Evolutionary conservation across 2,329 filamentous ascomycete genomes (phyloP).

Genomic region (Epichloe baconii): DNA sequence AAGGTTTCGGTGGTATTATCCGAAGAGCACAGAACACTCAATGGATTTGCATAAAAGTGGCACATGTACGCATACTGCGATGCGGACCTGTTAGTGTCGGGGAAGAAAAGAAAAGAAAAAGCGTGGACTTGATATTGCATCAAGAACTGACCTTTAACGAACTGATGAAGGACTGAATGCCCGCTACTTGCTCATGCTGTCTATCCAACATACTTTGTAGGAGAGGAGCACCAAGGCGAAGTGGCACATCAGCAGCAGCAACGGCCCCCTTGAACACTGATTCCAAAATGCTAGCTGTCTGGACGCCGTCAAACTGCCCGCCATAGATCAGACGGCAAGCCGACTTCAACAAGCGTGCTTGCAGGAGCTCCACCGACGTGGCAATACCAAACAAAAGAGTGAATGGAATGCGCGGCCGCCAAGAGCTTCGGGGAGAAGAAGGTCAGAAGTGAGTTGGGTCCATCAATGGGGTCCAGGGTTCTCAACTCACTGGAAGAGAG

Average conservation of each 20-base stretch:
- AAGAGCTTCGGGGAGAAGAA: conserved; percentile 26
- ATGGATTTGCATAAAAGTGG: conserved; percentile 67
- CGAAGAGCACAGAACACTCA: conserved; percentile 47
- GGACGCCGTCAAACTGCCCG: conserved; percentile 64
- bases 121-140: too few species aligned
- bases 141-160: conserved; percentile 45
- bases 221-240: conserved; percentile 53
- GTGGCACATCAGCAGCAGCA: conserved; percentile 37
- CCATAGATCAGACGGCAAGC: conserved; percentile 56
- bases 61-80: conserved; percentile 73
- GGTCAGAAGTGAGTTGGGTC: conserved; percentile 15
- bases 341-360: conserved; percentile 57
- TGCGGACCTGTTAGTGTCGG: background rate
- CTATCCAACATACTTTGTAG: conserved; percentile 53
- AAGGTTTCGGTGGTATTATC: conserved; percentile 20
- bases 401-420: conserved; percentile 66
- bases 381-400: conserved; percentile 67
- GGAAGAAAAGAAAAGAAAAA: background rate
- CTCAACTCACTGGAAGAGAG: conserved; percentile 47
- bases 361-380: conserved; percentile 68
- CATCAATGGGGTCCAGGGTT: background rate
- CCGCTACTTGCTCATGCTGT: conserved; percentile 65
- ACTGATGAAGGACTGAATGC: conserved; percentile 58
- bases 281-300: conserved; percentile 58
- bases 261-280: conserved; percentile 56